Evolutionary conservation across 495 filamentous ascomycete species (phyloP).

Genomic region (Penicillium canariense): DNA sequence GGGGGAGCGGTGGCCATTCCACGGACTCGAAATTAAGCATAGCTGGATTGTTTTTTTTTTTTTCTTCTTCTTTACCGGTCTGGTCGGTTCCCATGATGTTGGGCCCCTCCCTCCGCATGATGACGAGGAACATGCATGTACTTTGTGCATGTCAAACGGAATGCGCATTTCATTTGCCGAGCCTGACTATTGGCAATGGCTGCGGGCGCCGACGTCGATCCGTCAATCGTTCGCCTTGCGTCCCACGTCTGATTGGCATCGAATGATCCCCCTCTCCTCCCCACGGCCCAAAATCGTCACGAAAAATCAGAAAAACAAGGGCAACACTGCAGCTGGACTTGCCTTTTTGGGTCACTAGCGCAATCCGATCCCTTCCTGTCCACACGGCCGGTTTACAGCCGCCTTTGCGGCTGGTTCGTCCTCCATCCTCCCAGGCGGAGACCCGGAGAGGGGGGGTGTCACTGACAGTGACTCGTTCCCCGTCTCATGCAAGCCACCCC

Average conservation of each 20-base stretch:
- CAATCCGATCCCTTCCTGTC: background rate
- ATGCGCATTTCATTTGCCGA: slow-evolving; percentile 33
- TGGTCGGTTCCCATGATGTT: background rate
- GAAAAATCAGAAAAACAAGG: background rate
- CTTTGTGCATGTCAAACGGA: slow-evolving; percentile 27
- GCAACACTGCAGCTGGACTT: background rate
- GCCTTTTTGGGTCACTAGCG: background rate
- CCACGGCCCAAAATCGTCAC: background rate
- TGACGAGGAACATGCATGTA: slow-evolving; percentile 12
- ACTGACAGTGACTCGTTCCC: slow-evolving; percentile 32
- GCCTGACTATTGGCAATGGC: slow-evolving; percentile 44
- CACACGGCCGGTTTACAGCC: background rate
- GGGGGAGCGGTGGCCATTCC: background rate
- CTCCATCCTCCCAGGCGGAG: background rate
- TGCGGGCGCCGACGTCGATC: slow-evolving; percentile 45
- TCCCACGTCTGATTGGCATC: slow-evolving; percentile 34
- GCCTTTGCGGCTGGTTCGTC: background rate
- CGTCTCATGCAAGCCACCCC: slow-evolving; percentile 40
- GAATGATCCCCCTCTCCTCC: background rate
- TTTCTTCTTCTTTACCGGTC: background rate
- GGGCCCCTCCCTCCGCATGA: background rate
- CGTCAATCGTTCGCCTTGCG: slow-evolving; percentile 37
- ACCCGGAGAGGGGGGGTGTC: slow-evolving; percentile 11
- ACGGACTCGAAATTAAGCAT: background rate
- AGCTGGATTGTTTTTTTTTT: background rate